Base-by-base conservation (phyloP, 2,329 filamentous ascomycete species). In the Achaetomium macrosporum region DNA sequence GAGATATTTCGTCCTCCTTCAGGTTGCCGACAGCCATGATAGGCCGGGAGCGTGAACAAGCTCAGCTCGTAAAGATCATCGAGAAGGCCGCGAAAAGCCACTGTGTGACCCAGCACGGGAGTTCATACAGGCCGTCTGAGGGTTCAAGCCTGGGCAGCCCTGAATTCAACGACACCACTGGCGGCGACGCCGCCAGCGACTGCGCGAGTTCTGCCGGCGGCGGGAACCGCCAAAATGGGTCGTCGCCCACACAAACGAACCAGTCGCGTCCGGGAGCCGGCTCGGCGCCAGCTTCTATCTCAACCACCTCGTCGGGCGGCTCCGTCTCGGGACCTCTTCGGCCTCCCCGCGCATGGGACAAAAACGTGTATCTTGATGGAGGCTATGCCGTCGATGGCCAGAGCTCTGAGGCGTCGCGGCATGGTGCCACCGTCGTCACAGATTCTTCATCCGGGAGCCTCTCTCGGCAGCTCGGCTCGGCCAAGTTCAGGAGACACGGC, bases 1-100 rank as follows among this genome's bases (percentile, higher is more conserved):
- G 84, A 53, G 92, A 97, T 68, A 83, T 96, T 0, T 95, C 90
- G 1, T 95, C 90, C 5, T 93, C 95, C 65, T 96, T 96, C 70
- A 87, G 90, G 60, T 77, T 96, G 17, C 92, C 92, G 0, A 81
- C 83, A 0, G 76, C 78, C 53, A 90, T 95, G 76, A 87, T 96
- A 59, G 92, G 92, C 3, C 82, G 91, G 35, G 76, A 85, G 30
- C 75, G 81, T 56, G 89, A 96, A 66, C 83, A 82, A 40, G 76
- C 84, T 43, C 79, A 80, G 36, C 80, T 96, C 9, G 70, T 90
- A 37, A 79, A 76, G 59, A 79, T 93, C 35, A 88, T 96, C 46
- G 85, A 95, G 58, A 84, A 83, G 43, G 85, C 90, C 45, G 81
- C 87, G 17, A 83, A 76, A 64, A 83, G 78, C 33, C 87, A 91